Conservation (phyloP, 805 yeast genomes). For the Yamadazyma takamatsuzukensis region DNA sequence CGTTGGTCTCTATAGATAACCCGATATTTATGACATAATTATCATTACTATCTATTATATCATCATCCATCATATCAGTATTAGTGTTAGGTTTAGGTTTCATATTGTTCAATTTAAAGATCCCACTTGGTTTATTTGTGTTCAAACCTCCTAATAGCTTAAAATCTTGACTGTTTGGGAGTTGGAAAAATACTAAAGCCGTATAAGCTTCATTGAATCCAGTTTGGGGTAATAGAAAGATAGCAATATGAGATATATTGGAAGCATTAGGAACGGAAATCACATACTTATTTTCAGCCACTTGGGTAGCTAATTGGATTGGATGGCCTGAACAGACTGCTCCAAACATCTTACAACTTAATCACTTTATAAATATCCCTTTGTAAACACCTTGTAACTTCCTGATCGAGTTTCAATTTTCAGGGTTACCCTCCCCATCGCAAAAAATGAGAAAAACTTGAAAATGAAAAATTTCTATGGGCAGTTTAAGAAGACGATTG, state of each 20-base stretch:
- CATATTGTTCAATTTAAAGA: conserved; percentile 67
- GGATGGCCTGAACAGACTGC: conserved; percentile 76
- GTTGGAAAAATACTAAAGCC: conserved; percentile 85
- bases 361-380: too few relatives aligned
- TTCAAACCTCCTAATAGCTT: conserved; percentile 63
- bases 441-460: too few relatives aligned
- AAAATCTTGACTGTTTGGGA: conserved; percentile 61
- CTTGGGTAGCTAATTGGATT: conserved; percentile 53
- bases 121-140: conserved; percentile 80
- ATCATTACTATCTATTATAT: conserved; percentile 26
- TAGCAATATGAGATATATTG: conserved; percentile 70
- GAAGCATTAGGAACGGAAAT: conserved; percentile 61
- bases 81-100: conserved; percentile 37
- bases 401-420: too few relatives aligned
- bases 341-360: conserved; percentile 72
- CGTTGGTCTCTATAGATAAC: conserved; percentile 82
- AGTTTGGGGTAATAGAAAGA: conserved; percentile 82
- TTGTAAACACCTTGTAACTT: too few relatives aligned
- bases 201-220: conserved; percentile 62
- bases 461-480: conserved; percentile 5
- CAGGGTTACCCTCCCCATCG: too few relatives aligned
- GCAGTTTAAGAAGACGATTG: conserved; percentile 9
- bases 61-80: conserved; percentile 24
- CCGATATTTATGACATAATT: conserved; percentile 52
- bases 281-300: conserved; percentile 65